Conservation (phyloP, 768 basidiomycete genomes). For the Rhizopogon roseolus region DNA sequence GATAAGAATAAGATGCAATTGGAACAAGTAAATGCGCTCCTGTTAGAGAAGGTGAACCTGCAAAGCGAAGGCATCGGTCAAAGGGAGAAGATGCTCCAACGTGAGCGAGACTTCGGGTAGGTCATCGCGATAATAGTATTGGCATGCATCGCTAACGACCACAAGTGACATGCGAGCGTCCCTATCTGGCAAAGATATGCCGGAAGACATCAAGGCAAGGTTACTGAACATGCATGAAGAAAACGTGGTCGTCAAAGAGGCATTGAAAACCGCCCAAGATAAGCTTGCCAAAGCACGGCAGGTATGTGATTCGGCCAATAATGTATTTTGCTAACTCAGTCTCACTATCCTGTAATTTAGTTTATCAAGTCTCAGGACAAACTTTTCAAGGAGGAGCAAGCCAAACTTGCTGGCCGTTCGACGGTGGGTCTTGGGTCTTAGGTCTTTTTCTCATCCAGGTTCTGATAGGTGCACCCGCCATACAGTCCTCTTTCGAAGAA, state of each 20-base stretch:
- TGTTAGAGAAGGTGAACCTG: conserved; percentile 87
- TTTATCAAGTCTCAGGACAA: conserved; percentile 94
- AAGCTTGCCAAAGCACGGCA: conserved; percentile 78
- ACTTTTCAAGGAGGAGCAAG: conserved; percentile 77
- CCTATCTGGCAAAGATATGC: conserved; percentile 71
- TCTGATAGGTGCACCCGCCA: conserved; percentile 4
- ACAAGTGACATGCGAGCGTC: conserved; percentile 74
- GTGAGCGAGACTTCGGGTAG: conserved; percentile 83
- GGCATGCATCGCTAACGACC: background rate
- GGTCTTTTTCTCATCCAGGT: conserved; percentile 1
- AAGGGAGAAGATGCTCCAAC: conserved; percentile 79
- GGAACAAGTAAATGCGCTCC: conserved; percentile 78
- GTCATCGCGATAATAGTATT: conserved; percentile 14
- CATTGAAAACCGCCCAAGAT: conserved; percentile 64
- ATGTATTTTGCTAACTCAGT: background rate
- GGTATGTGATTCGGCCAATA: conserved; percentile 33
- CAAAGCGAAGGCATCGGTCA: conserved; percentile 91
- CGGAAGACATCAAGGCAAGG: conserved; percentile 76
- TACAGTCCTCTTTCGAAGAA: conserved; percentile 62
- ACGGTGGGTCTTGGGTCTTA: conserved; percentile 33
- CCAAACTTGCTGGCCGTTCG: conserved; percentile 42
- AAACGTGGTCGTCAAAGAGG: conserved; percentile 64
- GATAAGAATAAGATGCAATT: conserved; percentile 91
- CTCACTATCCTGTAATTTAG: conserved; percentile 32
- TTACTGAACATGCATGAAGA: conserved; percentile 76